Evolutionary conservation across 768 basidiomycete species (phyloP), one percentile per base, ranked within the genome.

Genomic region (Mycena rebaudengoi): DNA sequence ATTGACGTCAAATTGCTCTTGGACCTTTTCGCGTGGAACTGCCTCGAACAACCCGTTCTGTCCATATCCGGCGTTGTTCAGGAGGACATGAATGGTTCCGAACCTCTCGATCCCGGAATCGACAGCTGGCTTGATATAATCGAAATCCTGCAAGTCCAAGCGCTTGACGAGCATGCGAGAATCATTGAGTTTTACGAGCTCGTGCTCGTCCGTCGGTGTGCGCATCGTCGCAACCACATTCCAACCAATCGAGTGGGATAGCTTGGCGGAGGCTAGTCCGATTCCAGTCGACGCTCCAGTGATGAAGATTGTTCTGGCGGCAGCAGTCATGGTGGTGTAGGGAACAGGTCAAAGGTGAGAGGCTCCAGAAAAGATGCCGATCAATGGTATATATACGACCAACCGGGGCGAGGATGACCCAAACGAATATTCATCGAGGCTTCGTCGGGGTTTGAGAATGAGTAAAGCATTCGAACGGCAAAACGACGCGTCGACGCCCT

Each of bases 181-280:
- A 8, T 63, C 46, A 13, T 57, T n/a, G 11, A 58, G 14, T 28
- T 46, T 56, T 21, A 39, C 48, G 4, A 69, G 37, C n/a, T 66
- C 60, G 43, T 51, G 60, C 5, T 57, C 64, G 13, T 37, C 23
- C 6, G 55, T 43, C 26, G 67, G 69, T n/a, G 18, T 51, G 11
- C 70, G 70, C 65, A 69, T 68, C 12, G 69, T 70, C 1, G 70
- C 70, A n/a, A 69, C 56, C 44, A 71, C 67, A 44, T 71, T 71
- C 70, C 70, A 71, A 10, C 70, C 70, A 14, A 44, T 52, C 7
- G 45, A 41, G 37, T 62, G 56, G 62, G 70, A 71, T 6, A 71
- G 56, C 39, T 68, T 64, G 18, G 70, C 70, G 6, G 64, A 60
- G 5, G 69, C 69, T 11, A 70, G 62, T 26, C 70, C 70, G n/a